Percentiles rank a stretch among this genome's conserved stretches.
These are phyloP conservation scores for Verticillium albo-atrum DNA, from an alignment of 2,329 filamentous ascomycete genomes.

Conservation along the genomic window DNA sequence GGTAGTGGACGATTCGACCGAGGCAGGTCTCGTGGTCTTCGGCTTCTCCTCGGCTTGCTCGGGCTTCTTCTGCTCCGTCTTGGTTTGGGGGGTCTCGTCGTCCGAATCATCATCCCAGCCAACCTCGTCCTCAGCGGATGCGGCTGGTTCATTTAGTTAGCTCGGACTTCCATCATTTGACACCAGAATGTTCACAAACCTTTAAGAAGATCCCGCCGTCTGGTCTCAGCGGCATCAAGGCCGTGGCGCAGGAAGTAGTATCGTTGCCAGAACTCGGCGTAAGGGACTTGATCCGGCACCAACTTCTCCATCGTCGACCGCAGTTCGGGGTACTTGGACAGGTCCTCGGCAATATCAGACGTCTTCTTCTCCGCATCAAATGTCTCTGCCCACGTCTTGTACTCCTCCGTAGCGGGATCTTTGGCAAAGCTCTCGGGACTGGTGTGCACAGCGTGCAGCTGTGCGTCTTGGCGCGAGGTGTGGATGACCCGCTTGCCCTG, in stretches of 20 bases:
- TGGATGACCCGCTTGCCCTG: slow-evolving; percentile 91
- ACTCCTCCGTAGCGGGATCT: slow-evolving; percentile 74
- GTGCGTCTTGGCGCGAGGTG: slow-evolving; percentile 88
- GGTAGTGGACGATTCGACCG: slow-evolving; percentile 54
- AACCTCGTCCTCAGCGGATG: slow-evolving; percentile 67
- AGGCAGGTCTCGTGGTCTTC: slow-evolving; percentile 34
- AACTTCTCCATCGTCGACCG: slow-evolving; percentile 88
- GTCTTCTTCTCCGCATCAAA: slow-evolving; percentile 87
- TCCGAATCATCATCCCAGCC: slow-evolving; percentile 71
- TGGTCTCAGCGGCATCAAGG: slow-evolving; percentile 87
- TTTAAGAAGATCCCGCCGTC: slow-evolving; percentile 83
- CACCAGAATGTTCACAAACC: slow-evolving; percentile 49
- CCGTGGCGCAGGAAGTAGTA: slow-evolving; percentile 95
- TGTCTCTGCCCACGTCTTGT: slow-evolving; percentile 63
- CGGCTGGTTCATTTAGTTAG: slow-evolving; percentile 40
- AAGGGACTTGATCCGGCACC: slow-evolving; percentile 90
- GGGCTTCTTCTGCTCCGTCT: slow-evolving; percentile 19
- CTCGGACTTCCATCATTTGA: neutral
- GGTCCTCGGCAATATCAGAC: slow-evolving; percentile 71
- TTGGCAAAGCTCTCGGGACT: slow-evolving; percentile 75
- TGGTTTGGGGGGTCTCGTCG: slow-evolving; percentile 24
- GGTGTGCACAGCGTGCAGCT: slow-evolving; percentile 92
- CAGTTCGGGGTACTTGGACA: slow-evolving; percentile 84
- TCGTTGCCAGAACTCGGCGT: slow-evolving; percentile 84
- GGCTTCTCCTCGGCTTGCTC: slow-evolving; percentile 21